A percentile compares a stretch with the other conserved stretches of the same genome.
Evolutionary conservation across 768 basidiomycete species (phyloP).

Genomic region (Podaxis sp.): DNA sequence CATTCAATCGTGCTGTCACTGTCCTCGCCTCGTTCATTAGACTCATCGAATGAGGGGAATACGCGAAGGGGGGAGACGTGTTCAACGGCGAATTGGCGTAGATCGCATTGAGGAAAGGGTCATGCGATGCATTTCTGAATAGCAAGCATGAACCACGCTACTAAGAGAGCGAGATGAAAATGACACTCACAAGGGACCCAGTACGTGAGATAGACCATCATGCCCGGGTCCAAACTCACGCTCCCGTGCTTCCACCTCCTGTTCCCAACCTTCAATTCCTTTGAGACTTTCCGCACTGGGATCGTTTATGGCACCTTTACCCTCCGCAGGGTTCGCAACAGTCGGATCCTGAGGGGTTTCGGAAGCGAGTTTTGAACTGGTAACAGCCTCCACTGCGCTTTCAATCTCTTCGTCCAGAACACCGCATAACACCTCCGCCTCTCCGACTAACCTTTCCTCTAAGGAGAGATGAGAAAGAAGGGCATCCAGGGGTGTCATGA

Average conservation of each 20-base stretch:
- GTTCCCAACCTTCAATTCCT: neutral
- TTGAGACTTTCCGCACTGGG: neutral
- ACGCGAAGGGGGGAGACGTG: slow-evolving; percentile 22
- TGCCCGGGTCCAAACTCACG: neutral
- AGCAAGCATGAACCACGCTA: neutral
- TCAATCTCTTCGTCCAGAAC: slow-evolving; percentile 31
- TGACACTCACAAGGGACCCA: neutral
- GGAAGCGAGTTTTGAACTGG: neutral
- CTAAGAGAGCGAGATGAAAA: neutral
- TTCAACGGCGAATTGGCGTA: slow-evolving; percentile 24
- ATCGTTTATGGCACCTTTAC: neutral
- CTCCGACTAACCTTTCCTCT: slow-evolving; percentile 14
- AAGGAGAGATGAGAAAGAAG: slow-evolving; percentile 18
- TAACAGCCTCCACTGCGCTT: slow-evolving; percentile 17
- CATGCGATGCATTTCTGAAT: slow-evolving; percentile 11
- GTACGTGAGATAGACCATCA: neutral
- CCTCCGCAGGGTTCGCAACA: neutral
- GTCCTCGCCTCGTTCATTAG: slow-evolving; percentile 17
- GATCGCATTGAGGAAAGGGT: slow-evolving; percentile 15
- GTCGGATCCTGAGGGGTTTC: neutral
- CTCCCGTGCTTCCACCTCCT: slow-evolving; percentile 6
- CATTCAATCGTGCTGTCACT: slow-evolving; percentile 3
- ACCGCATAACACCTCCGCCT: slow-evolving; percentile 28
- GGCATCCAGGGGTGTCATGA: slow-evolving; percentile 17
- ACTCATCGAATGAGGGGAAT: slow-evolving; percentile 10